Evolutionary conservation across 768 basidiomycete species (phyloP).

Genomic region (Trametes villosa): DNA sequence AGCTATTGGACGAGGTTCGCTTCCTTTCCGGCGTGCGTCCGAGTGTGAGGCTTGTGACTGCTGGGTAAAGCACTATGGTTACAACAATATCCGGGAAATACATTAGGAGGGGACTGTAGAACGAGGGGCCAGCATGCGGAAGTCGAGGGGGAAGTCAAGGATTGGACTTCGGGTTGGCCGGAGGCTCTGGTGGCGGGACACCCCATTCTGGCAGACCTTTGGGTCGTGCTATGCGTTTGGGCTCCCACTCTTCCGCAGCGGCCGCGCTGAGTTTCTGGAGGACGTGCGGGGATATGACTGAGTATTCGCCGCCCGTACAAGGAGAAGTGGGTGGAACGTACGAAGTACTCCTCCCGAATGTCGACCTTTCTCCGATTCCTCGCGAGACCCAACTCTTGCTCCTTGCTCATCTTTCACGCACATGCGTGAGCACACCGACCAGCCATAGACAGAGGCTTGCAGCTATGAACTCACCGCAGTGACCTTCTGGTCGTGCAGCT

Average conservation of each 20-base stretch:
- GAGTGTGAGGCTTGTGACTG: neutral
- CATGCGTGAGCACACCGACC: neutral
- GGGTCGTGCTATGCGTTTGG: constrained; percentile 80
- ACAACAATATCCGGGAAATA: constrained; percentile 1
- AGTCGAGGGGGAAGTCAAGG: neutral
- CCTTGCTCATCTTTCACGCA: constrained; percentile 61
- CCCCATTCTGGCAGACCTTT: constrained; percentile 95
- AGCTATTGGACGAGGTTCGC: constrained; percentile 4
- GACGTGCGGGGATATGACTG: neutral
- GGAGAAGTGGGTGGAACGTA: constrained; percentile 51
- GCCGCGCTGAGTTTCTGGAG: constrained; percentile 65
- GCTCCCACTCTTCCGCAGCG: constrained; percentile 81
- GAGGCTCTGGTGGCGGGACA: constrained; percentile 67
- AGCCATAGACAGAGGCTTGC: neutral
- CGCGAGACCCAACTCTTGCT: constrained; percentile 77
- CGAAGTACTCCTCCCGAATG: constrained; percentile 94
- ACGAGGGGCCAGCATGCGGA: neutral
- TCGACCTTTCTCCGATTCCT: constrained; percentile 81
- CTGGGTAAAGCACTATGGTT: neutral
- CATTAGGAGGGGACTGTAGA: neutral
- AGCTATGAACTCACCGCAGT: constrained; percentile 53
- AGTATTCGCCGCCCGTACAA: neutral
- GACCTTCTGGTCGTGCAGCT: constrained; percentile 81
- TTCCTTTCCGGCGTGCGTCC: neutral
- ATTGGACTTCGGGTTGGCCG: constrained; percentile 24